Evolutionary conservation across 2,329 filamentous ascomycete species (phyloP).

Genomic region (Sarocladium oryzae): DNA sequence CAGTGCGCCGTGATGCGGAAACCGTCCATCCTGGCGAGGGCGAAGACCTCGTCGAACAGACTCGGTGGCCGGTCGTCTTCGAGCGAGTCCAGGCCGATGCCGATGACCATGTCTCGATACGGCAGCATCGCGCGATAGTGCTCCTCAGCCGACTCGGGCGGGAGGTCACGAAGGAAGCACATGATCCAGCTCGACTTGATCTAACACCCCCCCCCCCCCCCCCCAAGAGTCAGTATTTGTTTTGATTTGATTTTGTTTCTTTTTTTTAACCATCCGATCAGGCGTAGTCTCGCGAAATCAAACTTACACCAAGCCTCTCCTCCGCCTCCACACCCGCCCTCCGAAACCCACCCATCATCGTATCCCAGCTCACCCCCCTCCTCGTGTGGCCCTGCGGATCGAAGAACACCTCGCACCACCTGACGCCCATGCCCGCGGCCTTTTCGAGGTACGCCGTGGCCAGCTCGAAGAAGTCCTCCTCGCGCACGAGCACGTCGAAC

Average conservation of each 20-base stretch:
- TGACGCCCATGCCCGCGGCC: constrained; percentile 55
- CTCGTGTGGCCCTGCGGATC: constrained; percentile 65
- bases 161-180: constrained; percentile 63
- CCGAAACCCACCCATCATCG: constrained; percentile 54
- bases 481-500: constrained; percentile 61
- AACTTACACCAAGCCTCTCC: constrained; percentile 51
- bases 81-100: constrained; percentile 37
- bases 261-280: too few relatives aligned
- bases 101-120: constrained; percentile 31
- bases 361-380: constrained; percentile 53
- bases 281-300: too few relatives aligned
- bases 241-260: too few relatives aligned
- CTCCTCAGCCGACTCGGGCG: constrained; percentile 61
- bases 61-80: constrained; percentile 35
- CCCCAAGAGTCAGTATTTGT: too few relatives aligned
- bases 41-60: constrained; percentile 33
- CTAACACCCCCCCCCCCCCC: too few relatives aligned
- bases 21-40: constrained; percentile 28
- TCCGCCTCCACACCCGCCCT: constrained; percentile 53
- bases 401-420: constrained; percentile 70
- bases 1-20: constrained; percentile 40
- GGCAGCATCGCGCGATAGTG: constrained; percentile 39
- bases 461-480: constrained; percentile 62
- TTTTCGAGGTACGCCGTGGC: constrained; percentile 62
- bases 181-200: constrained; percentile 51